These are phyloP conservation scores for Puccinia triticina DNA, from an alignment of 1,284 basidiomycete genomes.

Conservation along the genomic window DNA sequence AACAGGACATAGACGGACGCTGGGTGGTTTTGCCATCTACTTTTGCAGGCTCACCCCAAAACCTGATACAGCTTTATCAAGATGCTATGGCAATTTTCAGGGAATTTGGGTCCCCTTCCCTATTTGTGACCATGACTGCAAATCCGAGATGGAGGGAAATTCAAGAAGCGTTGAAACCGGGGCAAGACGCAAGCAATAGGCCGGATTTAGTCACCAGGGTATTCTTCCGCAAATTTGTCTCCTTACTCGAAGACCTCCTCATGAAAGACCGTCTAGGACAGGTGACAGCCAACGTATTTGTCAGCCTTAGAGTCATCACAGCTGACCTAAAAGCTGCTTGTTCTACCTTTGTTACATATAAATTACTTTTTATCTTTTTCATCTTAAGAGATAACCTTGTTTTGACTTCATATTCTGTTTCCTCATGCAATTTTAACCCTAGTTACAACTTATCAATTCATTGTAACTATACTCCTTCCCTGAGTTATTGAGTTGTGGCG, in stretches of 20 bases:
- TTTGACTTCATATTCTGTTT: no score
- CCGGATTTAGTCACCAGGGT: constrained; percentile 64
- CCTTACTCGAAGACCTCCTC: constrained; percentile 3
- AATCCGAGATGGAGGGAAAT: constrained; percentile 64
- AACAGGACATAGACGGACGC: constrained; percentile 48
- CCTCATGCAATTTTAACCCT: no score
- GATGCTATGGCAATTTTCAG: constrained; percentile 61
- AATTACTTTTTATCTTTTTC: no score
- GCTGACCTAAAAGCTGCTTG: no score
- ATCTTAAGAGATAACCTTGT: no score
- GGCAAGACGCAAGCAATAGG: constrained; percentile 62
- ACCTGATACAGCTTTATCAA: constrained; percentile 61
- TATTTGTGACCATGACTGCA: constrained; percentile 63
- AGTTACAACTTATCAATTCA: no score
- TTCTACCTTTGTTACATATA: no score
- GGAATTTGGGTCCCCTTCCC: constrained; percentile 58
- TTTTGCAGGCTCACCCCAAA: constrained; percentile 60
- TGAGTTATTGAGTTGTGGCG: no score
- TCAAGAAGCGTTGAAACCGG: constrained; percentile 60
- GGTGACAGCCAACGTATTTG: constrained; percentile 58
- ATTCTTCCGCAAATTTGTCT: constrained; percentile 63
- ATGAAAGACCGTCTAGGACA: constrained; percentile 60
- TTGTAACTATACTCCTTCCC: no score
- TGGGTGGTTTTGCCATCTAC: constrained; percentile 60
- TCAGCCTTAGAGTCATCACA: no score